Evolutionary conservation across 345 rosid genomes (phyloP).

Genomic region (Aquilaria malaccensis): DNA sequence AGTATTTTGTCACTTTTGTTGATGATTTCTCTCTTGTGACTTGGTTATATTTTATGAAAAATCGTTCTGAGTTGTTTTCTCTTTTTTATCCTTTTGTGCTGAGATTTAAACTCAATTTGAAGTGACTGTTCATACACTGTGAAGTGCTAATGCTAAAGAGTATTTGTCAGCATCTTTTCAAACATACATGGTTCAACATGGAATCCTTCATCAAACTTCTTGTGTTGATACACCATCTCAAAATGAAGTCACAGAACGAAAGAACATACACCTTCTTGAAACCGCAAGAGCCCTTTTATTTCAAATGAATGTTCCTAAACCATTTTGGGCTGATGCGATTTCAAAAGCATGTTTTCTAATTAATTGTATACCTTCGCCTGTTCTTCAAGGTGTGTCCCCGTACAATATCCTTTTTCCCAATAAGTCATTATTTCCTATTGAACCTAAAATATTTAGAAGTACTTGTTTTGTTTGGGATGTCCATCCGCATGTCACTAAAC

Average conservation of each 20-base stretch:
- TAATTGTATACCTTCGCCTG: constrained; percentile 5
- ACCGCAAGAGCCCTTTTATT: too few species aligned
- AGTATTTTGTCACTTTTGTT: constrained; percentile 9
- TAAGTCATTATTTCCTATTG: too few species aligned
- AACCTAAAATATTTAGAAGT: too few species aligned
- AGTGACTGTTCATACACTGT: not conserved
- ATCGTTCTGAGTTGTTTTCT: not conserved
- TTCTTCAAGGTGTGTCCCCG: not conserved
- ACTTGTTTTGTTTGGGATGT: too few species aligned
- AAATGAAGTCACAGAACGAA: constrained; percentile 9
- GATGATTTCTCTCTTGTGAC: constrained; percentile 10
- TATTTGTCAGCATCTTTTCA: not conserved
- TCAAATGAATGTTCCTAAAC: too few species aligned
- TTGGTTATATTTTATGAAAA: constrained; percentile 10
- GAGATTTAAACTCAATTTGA: constrained; percentile 8
- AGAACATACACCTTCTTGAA: too few species aligned
- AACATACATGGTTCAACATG: not conserved
- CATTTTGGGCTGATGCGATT: constrained; percentile 5
- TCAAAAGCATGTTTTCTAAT: constrained; percentile 3
- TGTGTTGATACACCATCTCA: constrained; percentile 7
- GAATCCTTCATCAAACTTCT: constrained; percentile 12
- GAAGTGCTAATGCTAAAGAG: constrained; percentile 3
- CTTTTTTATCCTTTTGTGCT: constrained; percentile 2
- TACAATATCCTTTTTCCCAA: not conserved
- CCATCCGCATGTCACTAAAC: too few species aligned